Evolutionary conservation across 1,284 basidiomycete species (phyloP), one percentile per base, ranked within the genome.

Genomic region (Pascua sp.): DNA sequence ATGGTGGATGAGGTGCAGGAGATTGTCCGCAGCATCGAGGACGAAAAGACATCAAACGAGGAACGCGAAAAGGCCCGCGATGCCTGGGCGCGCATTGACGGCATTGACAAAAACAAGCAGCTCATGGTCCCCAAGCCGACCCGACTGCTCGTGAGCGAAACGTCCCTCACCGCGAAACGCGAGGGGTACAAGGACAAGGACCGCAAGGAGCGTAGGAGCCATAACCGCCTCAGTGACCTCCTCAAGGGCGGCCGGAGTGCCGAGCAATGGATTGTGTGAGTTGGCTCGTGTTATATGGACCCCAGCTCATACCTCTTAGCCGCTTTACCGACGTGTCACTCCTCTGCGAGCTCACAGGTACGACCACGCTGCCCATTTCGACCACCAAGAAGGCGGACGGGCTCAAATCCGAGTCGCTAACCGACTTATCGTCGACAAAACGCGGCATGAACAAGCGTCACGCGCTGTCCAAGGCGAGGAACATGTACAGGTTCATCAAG

Each of bases 1-100:
- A 95, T 98, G 91, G 93, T 97, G 0, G 91, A 93, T 24, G 93
- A 97, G 73, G 91, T 98, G 13, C 94, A 98, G 78, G 85, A 84
- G 12, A 94, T 98, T 65, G 93, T 98, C 44, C 84, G 94, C 49
- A 90, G 88, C 56, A 97, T 98, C 59, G 95, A 98, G 77, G 93
- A 97, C 70, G 92, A 98, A 78, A 98, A 98, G 82, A 89, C 92
- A 51, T 88, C 89, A 71, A 90, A 90, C 75, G 95, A 98, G 75
- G 93, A 96, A 73, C 84, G 95, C 39, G 92, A 97, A 77, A 89
- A 87, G 80, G 93, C 92, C 5, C 82, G 93, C 13, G 95, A 98
- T 76, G 88, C 90, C 0, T 90, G 96, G 70, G 95, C 93, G 1
- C 86, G 95, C 12, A 97, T 98, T 47, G 95, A 98, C 59, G 94